A percentile compares a stretch with the other conserved stretches of the same genome.
Evolutionary conservation across 352 stramenopile genomes (phyloP).

Genomic region (Pythium monospermum): DNA sequence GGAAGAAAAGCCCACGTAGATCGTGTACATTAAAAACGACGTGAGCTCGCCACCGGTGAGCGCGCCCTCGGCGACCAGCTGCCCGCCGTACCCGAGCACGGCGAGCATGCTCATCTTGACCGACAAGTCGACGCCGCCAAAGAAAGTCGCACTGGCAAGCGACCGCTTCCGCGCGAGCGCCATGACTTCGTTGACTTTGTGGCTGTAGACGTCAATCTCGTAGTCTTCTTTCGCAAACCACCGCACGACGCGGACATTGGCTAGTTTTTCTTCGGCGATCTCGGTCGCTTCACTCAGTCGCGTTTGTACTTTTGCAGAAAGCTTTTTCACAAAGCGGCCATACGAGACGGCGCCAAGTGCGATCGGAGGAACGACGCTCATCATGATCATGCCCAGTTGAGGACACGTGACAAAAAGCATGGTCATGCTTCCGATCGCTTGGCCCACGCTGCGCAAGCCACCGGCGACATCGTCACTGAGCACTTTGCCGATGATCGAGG

Average conservation of each 20-base stretch:
- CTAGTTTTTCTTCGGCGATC: conserved; percentile 91
- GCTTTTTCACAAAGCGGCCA: conserved; percentile 79
- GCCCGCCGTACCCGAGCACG: conserved; percentile 89
- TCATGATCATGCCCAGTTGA: conserved; percentile 86
- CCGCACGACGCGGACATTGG: conserved; percentile 90
- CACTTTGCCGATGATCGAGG: conserved; percentile 89
- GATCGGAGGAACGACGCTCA: conserved; percentile 89
- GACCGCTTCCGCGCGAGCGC: conserved; percentile 61
- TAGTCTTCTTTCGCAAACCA: conserved; percentile 83
- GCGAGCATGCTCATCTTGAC: conserved; percentile 88
- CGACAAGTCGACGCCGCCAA: conserved; percentile 76
- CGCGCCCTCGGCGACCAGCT: conserved; percentile 81
- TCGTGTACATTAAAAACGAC: conserved; percentile 92
- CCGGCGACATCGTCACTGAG: conserved; percentile 86
- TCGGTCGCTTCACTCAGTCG: conserved; percentile 88
- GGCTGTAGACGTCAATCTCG: conserved; percentile 53
- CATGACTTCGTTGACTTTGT: conserved; percentile 62
- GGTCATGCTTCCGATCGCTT: conserved; percentile 76
- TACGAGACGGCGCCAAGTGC: conserved; percentile 86
- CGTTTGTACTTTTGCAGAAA: conserved; percentile 88
- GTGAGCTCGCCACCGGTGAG: conserved; percentile 90
- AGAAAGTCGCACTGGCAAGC: conserved; percentile 78
- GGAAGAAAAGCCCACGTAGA: conserved; percentile 89
- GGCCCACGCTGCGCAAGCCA: conserved; percentile 74
- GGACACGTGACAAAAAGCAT: conserved; percentile 92